A percentile compares a stretch with the other conserved stretches of the same genome.
These are phyloP conservation scores for Syzygium grande DNA, from an alignment of 345 rosid species.

Conservation along the genomic window DNA sequence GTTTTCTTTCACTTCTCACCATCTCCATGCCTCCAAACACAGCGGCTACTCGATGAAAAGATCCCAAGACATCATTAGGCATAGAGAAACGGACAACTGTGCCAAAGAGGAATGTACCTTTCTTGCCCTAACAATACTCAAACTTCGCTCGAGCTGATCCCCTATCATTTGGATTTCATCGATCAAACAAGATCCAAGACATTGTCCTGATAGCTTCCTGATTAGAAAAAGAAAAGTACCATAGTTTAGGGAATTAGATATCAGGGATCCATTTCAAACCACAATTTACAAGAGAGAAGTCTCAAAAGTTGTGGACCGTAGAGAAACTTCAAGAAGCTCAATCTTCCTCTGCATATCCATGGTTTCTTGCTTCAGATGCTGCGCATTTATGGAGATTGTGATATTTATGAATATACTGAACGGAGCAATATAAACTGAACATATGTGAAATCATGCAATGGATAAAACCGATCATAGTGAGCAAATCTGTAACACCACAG, in stretches of 20 bases:
- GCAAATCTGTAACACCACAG: neutral
- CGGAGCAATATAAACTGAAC: neutral
- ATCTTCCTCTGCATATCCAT: slow-evolving; percentile 31
- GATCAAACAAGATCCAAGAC: slow-evolving; percentile 24
- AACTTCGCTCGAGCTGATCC: slow-evolving; percentile 36
- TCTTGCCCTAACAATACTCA: slow-evolving; percentile 39
- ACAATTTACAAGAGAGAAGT: neutral
- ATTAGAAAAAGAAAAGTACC: neutral
- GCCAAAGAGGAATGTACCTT: slow-evolving; percentile 26
- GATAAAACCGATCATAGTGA: neutral
- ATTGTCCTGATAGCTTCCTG: slow-evolving; percentile 51
- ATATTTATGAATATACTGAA: neutral
- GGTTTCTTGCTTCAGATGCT: slow-evolving; percentile 35
- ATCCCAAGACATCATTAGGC: neutral
- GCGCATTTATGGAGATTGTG: slow-evolving; percentile 3
- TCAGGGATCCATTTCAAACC: neutral
- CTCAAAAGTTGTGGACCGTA: slow-evolving; percentile 20
- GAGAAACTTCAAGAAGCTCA: slow-evolving; percentile 38
- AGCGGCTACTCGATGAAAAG: neutral
- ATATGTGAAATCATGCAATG: neutral
- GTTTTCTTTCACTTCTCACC: neutral
- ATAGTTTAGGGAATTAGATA: neutral
- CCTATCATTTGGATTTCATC: slow-evolving; percentile 36
- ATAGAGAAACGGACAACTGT: neutral
- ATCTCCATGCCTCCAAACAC: neutral